Percentiles rank a stretch among this genome's conserved stretches.
phyloP scores from a whole-genome alignment of 768 basidiomycete genomes.

The Naganishia vishniacii region DNA sequence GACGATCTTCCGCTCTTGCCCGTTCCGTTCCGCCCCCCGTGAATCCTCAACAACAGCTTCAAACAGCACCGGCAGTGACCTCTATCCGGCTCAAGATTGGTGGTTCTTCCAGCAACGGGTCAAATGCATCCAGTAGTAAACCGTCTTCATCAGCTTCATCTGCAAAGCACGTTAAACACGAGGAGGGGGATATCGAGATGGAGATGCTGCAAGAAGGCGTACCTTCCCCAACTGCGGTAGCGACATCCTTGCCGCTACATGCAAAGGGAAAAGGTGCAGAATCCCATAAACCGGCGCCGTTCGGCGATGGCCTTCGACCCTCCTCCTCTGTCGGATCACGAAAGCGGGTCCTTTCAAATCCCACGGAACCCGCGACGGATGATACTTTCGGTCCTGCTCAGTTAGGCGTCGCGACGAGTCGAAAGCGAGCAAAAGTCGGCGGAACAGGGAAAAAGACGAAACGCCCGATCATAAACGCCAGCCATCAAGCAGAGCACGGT shows the following conservation, averaged over 20 bases:
- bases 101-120: not conserved
- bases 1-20: too few relatives aligned
- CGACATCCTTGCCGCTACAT: not conserved
- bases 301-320: not conserved
- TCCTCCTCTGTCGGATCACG: not conserved
- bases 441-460: not conserved
- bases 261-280: not conserved
- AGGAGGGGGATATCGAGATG: not conserved
- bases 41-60: not conserved
- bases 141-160: not conserved
- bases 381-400: not conserved
- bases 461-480: not conserved
- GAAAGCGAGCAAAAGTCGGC: not conserved
- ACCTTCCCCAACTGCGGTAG: not conserved
- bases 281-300: not conserved
- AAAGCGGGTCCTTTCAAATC: constrained; percentile 12
- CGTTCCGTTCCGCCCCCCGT: too few relatives aligned
- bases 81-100: constrained; percentile 3
- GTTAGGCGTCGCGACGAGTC: not conserved
- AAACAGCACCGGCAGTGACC: not conserved
- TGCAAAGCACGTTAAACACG: not conserved
- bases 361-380: not conserved
- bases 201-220: not conserved
- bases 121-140: not conserved
- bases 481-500: not conserved